Base-by-base conservation (phyloP, 768 basidiomycete species). In the Kwoniella sp. region DNA sequence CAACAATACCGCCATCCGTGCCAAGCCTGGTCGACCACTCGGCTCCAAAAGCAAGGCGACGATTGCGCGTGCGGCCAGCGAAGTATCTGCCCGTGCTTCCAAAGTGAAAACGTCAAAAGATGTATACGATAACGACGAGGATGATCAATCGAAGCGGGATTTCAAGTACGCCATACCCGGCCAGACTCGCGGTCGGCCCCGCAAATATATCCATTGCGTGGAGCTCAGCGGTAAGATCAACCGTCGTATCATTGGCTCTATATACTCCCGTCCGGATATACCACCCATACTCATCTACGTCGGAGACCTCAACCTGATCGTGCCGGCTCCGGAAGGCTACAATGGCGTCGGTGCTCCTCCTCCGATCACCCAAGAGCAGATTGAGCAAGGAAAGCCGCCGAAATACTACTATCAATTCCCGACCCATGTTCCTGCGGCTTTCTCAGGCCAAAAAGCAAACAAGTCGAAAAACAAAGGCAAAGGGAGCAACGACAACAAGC, bases 151-250 rank as follows among this genome's bases (percentile, higher is more conserved):
- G 5, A 33, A 33, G 25, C 27, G 17, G 25, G 46, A 20, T 15
- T 46, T 50, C 40, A 55, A 37, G 28, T 65, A 66, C 42, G 39
- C 40, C 31, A 43, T 28, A 19, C 47, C 34, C 17, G 45, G 47
- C 3, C 67, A 69, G 44, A 32, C 43, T 3, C 55, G 64, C 28
- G 72, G 72, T 41, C 58, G 72, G 37, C 72, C 70, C 1, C 33
- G 72, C 22, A 71, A 73, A 44, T 71, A 63, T 40, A 56, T 70
- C 41, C 68, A 73, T 37, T 67, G 73, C 0, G 60, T 73, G 5
- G 63, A 70, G 17, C 59, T 66, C 28, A 61, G 71, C 38, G 74
- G 76, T 7, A 62, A 52, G 27, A 42, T 60, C 32, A 73, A 68
- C 26, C 66, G 75, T 6, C 47, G 62, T 17, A 56, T 67, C 31